A percentile compares a stretch with the other conserved stretches of the same genome.
Conservation (phyloP, 2,329 filamentous ascomycete genomes). For the Lasiodiplodia citricola region DNA sequence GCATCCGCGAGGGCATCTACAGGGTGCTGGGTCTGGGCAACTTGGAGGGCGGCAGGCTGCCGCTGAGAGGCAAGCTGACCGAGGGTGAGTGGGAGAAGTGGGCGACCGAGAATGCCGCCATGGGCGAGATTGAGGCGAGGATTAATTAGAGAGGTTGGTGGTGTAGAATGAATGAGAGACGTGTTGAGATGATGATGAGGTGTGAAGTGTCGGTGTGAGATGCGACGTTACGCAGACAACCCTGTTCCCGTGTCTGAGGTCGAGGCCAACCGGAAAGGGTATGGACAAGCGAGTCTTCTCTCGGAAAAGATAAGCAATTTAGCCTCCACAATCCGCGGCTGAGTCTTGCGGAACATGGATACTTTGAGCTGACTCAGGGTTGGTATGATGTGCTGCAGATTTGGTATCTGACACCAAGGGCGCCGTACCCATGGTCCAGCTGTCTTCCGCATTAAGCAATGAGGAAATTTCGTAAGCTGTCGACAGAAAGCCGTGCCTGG, state of each 20-base stretch:
- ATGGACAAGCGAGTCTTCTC: background rate
- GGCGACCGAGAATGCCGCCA: background rate
- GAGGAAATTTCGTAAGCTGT: too few species aligned
- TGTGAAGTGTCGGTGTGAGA: background rate
- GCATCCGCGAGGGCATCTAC: constrained; percentile 64
- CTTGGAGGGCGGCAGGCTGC: constrained; percentile 61
- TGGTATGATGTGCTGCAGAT: too few species aligned
- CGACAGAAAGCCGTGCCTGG: too few species aligned
- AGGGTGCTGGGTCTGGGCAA: constrained; percentile 61
- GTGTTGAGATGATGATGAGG: background rate
- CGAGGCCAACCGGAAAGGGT: background rate
- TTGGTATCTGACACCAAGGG: too few species aligned
- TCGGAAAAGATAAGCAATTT: background rate
- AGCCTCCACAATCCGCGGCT: background rate
- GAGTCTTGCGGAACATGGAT: background rate
- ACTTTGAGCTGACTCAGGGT: background rate
- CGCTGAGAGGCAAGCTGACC: constrained; percentile 63
- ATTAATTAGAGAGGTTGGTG: background rate
- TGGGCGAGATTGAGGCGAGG: constrained; percentile 21
- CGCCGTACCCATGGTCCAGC: too few species aligned
- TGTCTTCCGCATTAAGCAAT: too few species aligned
- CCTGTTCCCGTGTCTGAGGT: background rate
- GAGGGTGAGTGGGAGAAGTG: constrained; percentile 27
- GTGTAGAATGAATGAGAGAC: background rate
- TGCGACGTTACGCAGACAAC: background rate